Conservation (phyloP, 805 yeast species). For the Wickerhamiella sergipiensis region DNA sequence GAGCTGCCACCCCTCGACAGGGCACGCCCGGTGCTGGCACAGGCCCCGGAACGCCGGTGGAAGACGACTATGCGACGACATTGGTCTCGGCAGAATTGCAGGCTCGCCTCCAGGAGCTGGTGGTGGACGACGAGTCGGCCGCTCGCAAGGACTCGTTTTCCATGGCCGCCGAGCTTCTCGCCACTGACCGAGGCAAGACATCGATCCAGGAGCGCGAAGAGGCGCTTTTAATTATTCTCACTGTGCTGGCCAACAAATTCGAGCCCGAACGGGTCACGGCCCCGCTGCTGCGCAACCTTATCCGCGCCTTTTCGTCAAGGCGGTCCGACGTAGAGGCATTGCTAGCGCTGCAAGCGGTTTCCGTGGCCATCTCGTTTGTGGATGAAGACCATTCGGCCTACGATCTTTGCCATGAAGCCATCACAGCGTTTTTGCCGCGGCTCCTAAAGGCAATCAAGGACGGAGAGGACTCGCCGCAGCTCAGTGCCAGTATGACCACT, state of each 20-base stretch:
- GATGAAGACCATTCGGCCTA: slow-evolving; percentile 16
- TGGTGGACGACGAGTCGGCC: slow-evolving; percentile 1
- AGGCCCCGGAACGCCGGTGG: not conserved
- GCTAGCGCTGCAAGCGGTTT: slow-evolving; percentile 21
- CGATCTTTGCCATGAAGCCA: slow-evolving; percentile 13
- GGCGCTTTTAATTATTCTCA: slow-evolving; percentile 20
- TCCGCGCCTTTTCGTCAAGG: slow-evolving; percentile 15
- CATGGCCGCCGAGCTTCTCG: slow-evolving; percentile 18
- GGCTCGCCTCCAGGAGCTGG: slow-evolving; percentile 14
- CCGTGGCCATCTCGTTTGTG: slow-evolving; percentile 16
- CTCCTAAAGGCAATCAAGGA: slow-evolving; percentile 9
- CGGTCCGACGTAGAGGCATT: slow-evolving; percentile 22
- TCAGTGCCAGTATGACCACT: slow-evolving; percentile 17
- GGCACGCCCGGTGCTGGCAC: not conserved
- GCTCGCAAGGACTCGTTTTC: slow-evolving; percentile 9
- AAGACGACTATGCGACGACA: slow-evolving; percentile 12
- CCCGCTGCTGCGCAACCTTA: slow-evolving; percentile 12
- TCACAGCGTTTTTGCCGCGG: slow-evolving; percentile 5
- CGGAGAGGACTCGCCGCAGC: slow-evolving; percentile 3
- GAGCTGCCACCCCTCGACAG: not conserved
- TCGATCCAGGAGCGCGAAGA: slow-evolving; percentile 23
- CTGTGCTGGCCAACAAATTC: slow-evolving; percentile 20
- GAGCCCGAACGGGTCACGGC: slow-evolving; percentile 20
- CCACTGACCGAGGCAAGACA: slow-evolving; percentile 20
- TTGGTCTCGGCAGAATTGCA: slow-evolving; percentile 14